Conservation (phyloP, 2,329 filamentous ascomycete genomes). For the Colletotrichum tanaceti region DNA sequence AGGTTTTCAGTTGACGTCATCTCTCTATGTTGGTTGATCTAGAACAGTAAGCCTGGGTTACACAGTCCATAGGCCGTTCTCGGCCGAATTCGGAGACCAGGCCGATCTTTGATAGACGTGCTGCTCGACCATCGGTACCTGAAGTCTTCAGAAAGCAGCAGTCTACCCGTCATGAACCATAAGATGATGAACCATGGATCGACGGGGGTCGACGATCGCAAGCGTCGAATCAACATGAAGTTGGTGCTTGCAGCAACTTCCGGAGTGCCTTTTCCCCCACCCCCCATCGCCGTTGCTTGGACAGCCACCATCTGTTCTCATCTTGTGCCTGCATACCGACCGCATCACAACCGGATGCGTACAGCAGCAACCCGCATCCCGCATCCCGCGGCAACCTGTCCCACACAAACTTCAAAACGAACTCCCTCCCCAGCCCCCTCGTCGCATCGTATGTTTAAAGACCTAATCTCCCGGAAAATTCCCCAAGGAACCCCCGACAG, state of each 20-base stretch:
- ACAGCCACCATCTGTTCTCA: not conserved
- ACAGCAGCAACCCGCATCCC: not conserved
- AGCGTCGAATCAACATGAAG: not conserved
- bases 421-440: not conserved
- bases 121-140: too few species aligned
- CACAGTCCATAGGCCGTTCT: too few species aligned
- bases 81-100: too few species aligned
- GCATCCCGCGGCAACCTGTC: not conserved
- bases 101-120: too few species aligned
- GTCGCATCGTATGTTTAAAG: not conserved
- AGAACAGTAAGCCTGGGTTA: too few species aligned
- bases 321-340: not conserved
- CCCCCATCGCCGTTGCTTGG: not conserved
- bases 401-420: constrained; percentile 1
- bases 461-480: constrained; percentile 1
- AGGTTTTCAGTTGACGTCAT: too few species aligned
- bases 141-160: too few species aligned
- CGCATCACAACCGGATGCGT: constrained; percentile 16
- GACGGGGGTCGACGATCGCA: not conserved
- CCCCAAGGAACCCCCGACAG: not conserved
- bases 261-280: not conserved
- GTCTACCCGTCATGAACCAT: too few species aligned
- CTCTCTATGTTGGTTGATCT: too few species aligned
- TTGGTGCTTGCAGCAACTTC: not conserved
- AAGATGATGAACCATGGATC: too few species aligned